Conservation (phyloP, 2,329 filamentous ascomycete species). For the Ampelomyces quisqualis region DNA sequence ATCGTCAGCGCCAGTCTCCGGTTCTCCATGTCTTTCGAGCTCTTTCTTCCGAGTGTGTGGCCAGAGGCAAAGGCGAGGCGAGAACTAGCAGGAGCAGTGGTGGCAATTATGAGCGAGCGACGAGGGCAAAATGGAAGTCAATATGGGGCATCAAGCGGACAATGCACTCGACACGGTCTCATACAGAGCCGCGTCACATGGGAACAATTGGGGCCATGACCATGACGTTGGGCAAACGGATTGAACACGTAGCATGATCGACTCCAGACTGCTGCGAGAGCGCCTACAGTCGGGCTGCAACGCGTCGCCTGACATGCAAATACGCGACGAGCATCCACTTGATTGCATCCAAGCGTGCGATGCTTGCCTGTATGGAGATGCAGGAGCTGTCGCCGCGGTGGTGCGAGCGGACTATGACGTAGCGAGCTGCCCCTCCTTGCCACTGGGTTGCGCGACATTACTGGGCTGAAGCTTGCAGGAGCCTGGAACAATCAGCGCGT, state of each 20-base stretch:
- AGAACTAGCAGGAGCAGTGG: neutral
- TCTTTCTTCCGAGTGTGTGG: no score
- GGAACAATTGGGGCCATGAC: neutral
- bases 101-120: neutral
- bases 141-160: neutral
- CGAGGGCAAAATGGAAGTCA: neutral
- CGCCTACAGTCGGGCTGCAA: conserved; percentile 5
- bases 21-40: no score
- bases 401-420: neutral
- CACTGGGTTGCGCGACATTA: no score
- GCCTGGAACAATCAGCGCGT: conserved; percentile 1
- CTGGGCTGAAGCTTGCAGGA: neutral
- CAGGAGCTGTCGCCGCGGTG: neutral
- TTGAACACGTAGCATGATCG: neutral
- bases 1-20: no score
- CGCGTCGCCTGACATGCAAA: conserved; percentile 10
- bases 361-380: conserved; percentile 7
- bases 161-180: neutral
- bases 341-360: conserved; percentile 7
- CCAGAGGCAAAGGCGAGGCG: no score
- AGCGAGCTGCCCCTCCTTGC: no score
- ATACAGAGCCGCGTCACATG: neutral
- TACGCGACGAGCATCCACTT: conserved; percentile 4
- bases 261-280: conserved; percentile 2
- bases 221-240: neutral